Percentiles rank a stretch among this genome's conserved stretches.
Conservation (phyloP, 306 rosid genomes). For the Astragalus glycyphyllos region DNA sequence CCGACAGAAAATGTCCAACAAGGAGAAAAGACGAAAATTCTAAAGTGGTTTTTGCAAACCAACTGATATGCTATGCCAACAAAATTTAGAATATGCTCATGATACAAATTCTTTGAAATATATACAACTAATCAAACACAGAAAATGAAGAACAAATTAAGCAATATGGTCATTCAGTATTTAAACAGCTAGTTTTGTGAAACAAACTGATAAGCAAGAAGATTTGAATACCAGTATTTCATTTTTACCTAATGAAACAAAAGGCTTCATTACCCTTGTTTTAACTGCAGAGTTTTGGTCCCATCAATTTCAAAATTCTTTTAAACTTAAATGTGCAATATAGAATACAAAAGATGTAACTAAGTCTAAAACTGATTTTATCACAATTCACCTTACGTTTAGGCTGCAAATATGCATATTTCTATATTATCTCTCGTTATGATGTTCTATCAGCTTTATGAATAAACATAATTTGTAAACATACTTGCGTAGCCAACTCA, state of each 20-base stretch:
- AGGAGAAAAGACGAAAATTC: not conserved
- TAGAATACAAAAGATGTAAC: not conserved
- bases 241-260: not conserved
- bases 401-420: slow-evolving; percentile 20
- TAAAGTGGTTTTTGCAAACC: not conserved
- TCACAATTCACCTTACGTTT: slow-evolving; percentile 8
- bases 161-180: too few species aligned
- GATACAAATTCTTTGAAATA: not conserved
- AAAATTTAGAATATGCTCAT: not conserved
- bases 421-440: not conserved
- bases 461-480: not conserved
- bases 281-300: not conserved
- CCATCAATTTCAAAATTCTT: not conserved
- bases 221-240: not conserved
- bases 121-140: not conserved
- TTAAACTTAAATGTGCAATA: not conserved
- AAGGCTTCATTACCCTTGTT: slow-evolving; percentile 4
- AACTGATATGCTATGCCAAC: not conserved
- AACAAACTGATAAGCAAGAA: slow-evolving; percentile 13
- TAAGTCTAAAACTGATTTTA: slow-evolving; percentile 1
- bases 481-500: not conserved
- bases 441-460: slow-evolving; percentile 3
- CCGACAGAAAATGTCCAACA: slow-evolving; percentile 18
- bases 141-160: not conserved
- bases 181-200: not conserved